phyloP scores from a whole-genome alignment of 192 early-diverging fungal species.

The Coemansia furcata region DNA sequence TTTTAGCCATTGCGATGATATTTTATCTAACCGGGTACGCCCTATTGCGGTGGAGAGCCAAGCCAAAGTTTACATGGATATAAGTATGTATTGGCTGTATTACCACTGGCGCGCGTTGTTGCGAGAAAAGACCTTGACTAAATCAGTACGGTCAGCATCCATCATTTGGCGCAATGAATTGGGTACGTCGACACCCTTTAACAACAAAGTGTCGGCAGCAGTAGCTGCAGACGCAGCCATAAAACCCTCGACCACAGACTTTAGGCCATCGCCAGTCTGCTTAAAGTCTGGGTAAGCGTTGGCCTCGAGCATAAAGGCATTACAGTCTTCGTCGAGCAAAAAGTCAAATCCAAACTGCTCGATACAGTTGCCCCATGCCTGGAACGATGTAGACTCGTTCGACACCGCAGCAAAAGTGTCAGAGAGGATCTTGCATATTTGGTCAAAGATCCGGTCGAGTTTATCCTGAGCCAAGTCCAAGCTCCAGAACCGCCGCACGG shows the following conservation, averaged over 20 bases:
- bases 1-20: constrained; percentile 24
- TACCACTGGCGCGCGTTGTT: constrained; percentile 37
- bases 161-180: constrained; percentile 9
- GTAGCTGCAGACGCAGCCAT: constrained; percentile 56
- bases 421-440: constrained; percentile 56
- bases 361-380: constrained; percentile 61
- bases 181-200: constrained; percentile 4
- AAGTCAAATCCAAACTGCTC: constrained; percentile 71
- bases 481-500: constrained; percentile 60
- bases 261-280: constrained; percentile 58
- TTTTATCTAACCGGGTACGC: constrained; percentile 33
- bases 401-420: constrained; percentile 62
- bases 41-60: constrained; percentile 50
- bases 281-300: constrained; percentile 73
- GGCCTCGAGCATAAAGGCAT: constrained; percentile 58
- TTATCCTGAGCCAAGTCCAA: constrained; percentile 42
- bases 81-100: background rate
- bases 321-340: constrained; percentile 56
- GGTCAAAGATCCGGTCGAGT: constrained; percentile 52
- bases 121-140: constrained; percentile 40
- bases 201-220: constrained; percentile 32
- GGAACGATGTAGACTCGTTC: constrained; percentile 62
- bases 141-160: constrained; percentile 18
- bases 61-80: constrained; percentile 28
- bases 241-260: constrained; percentile 59